A percentile compares a stretch with the other conserved stretches of the same genome.
Evolutionary conservation across 306 rosid species (phyloP).

Genomic region (Prosopis cineraria): DNA sequence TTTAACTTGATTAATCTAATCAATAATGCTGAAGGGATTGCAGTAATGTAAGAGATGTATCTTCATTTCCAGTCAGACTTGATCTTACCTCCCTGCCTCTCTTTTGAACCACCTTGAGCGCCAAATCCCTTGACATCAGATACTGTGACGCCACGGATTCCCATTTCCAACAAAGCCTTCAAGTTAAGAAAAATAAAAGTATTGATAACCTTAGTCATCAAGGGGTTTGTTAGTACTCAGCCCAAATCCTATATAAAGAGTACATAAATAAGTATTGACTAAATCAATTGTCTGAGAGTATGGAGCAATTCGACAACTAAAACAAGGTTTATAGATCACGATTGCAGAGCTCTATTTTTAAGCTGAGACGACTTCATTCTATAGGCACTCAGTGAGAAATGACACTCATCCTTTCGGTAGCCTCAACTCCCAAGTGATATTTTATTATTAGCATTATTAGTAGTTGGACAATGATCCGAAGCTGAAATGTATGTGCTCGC

Average conservation of each 20-base stretch:
- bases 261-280: not conserved
- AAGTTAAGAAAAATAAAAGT: conserved; percentile 22
- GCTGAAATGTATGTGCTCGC: not conserved
- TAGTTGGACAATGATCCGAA: not conserved
- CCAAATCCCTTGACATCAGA: conserved; percentile 94
- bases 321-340: not conserved
- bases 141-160: conserved; percentile 89
- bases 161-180: conserved; percentile 83
- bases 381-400: conserved; percentile 7
- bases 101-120: conserved; percentile 91
- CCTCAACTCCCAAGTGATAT: not conserved
- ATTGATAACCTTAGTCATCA: conserved; percentile 23
- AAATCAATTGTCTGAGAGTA: conserved; percentile 24
- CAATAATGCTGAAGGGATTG: conserved; percentile 15
- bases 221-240: not conserved
- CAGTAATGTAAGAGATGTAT: conserved; percentile 13
- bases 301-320: conserved; percentile 2
- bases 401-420: not conserved
- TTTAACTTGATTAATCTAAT: not conserved
- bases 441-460: not conserved
- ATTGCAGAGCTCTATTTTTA: not conserved
- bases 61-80: conserved; percentile 1
- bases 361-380: not conserved
- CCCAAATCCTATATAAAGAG: conserved; percentile 11
- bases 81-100: conserved; percentile 91